phyloP scores from a whole-genome alignment of 768 basidiomycete genomes.

The Mycena venus region DNA sequence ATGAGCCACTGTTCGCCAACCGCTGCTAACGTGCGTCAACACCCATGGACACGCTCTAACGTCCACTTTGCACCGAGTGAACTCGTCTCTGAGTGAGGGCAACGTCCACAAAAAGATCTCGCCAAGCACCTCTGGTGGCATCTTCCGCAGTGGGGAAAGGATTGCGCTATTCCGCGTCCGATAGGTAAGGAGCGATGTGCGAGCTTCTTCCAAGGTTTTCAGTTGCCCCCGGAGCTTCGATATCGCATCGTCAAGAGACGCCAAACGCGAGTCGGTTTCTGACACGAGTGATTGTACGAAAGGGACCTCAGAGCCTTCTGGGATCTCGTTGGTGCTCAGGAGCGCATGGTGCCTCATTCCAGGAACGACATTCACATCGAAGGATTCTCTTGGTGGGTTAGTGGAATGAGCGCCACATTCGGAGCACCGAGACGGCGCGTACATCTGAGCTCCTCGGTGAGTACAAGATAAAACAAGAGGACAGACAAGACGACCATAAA shows the following conservation, averaged over 20 bases:
- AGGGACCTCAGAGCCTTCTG: neutral
- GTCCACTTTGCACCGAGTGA: neutral
- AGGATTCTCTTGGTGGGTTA: too few relatives aligned
- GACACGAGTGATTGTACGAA: neutral
- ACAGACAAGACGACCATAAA: too few relatives aligned
- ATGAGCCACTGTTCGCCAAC: neutral
- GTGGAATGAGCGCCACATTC: too few relatives aligned
- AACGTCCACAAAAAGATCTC: neutral
- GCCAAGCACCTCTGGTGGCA: constrained; percentile 1
- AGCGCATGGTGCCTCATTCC: neutral
- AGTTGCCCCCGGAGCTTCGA: neutral
- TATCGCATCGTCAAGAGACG: neutral
- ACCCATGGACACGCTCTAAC: neutral
- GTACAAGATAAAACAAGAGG: too few relatives aligned
- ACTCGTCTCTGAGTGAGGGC: neutral
- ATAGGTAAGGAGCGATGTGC: neutral
- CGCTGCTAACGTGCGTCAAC: neutral
- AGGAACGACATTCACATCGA: too few relatives aligned
- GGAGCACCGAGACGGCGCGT: too few relatives aligned
- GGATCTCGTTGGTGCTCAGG: neutral
- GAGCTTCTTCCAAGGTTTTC: neutral
- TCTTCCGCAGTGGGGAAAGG: neutral
- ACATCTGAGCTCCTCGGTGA: too few relatives aligned
- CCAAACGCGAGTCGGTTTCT: neutral
- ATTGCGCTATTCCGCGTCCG: neutral